These are phyloP conservation scores for Coemansia umbellata DNA, from an alignment of 192 early-diverging fungal genomes.

Conservation along the genomic window DNA sequence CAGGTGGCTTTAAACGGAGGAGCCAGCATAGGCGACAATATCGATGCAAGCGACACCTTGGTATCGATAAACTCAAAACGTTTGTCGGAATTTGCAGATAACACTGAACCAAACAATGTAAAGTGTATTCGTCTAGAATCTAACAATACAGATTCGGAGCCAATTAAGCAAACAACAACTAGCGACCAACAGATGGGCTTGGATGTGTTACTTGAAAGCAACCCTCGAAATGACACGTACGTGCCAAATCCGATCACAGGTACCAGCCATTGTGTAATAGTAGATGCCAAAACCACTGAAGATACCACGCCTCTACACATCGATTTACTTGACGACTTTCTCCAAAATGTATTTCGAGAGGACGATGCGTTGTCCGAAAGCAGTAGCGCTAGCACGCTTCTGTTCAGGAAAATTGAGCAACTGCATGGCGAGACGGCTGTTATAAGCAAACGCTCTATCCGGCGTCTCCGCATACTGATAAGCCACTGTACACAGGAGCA, in stretches of 20 bases:
- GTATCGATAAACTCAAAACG: neutral
- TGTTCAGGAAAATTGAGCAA: slow-evolving; percentile 10
- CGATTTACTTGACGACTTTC: slow-evolving; percentile 18
- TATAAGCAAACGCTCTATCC: slow-evolving; percentile 22
- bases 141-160: too few species aligned
- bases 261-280: too few species aligned
- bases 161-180: too few species aligned
- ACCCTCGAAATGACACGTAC: too few species aligned
- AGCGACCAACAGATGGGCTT: too few species aligned
- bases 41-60: neutral
- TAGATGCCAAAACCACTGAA: too few species aligned
- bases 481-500: slow-evolving; percentile 9
- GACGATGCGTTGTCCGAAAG: slow-evolving; percentile 17
- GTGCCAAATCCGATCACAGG: too few species aligned
- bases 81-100: neutral
- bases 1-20: too few species aligned
- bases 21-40: neutral
- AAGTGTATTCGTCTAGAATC: neutral
- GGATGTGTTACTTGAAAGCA: too few species aligned
- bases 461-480: slow-evolving; percentile 16
- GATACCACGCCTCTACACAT: too few species aligned
- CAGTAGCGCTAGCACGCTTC: neutral
- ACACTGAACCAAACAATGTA: neutral
- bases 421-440: slow-evolving; percentile 1
- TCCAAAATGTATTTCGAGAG: slow-evolving; percentile 29